Evolutionary conservation across 805 yeast species (phyloP).

Genomic region (Vanderwaltozyma polyspora): DNA sequence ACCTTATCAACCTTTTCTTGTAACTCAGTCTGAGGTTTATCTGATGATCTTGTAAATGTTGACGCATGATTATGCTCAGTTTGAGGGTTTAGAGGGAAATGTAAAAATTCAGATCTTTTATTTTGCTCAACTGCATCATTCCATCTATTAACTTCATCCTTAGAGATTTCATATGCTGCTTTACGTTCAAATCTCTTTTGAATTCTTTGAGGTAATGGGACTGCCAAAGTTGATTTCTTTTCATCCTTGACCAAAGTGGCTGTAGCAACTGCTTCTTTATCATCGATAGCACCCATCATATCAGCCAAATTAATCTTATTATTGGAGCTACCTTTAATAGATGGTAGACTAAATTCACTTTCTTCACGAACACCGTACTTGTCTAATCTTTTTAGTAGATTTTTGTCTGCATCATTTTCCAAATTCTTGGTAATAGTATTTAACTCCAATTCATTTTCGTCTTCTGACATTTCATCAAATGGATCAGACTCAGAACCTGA

Average conservation of each 20-base stretch:
- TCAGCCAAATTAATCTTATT: conserved; percentile 52
- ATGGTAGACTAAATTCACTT: conserved; percentile 59
- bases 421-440: conserved; percentile 35
- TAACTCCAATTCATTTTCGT: conserved; percentile 44
- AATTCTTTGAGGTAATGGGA: conserved; percentile 77
- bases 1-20: conserved; percentile 55
- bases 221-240: conserved; percentile 36
- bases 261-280: conserved; percentile 37
- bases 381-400: conserved; percentile 36
- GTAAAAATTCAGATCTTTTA: conserved; percentile 73
- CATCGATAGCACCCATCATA: conserved; percentile 59
- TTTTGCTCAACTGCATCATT: conserved; percentile 67
- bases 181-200: conserved; percentile 76
- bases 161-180: conserved; percentile 85
- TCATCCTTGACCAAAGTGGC: conserved; percentile 32
- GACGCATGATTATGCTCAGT: conserved; percentile 39
- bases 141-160: conserved; percentile 83
- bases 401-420: conserved; percentile 25
- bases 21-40: conserved; percentile 43
- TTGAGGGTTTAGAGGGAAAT: conserved; percentile 49
- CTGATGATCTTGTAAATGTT: conserved; percentile 39
- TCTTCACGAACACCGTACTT: conserved; percentile 48
- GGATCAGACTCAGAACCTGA: conserved; percentile 21
- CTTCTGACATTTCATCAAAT: conserved; percentile 31
- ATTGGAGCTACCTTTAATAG: conserved; percentile 19